Evolutionary conservation across 768 basidiomycete species (phyloP).

Genomic region (Goffeauzyma gilvescens): DNA sequence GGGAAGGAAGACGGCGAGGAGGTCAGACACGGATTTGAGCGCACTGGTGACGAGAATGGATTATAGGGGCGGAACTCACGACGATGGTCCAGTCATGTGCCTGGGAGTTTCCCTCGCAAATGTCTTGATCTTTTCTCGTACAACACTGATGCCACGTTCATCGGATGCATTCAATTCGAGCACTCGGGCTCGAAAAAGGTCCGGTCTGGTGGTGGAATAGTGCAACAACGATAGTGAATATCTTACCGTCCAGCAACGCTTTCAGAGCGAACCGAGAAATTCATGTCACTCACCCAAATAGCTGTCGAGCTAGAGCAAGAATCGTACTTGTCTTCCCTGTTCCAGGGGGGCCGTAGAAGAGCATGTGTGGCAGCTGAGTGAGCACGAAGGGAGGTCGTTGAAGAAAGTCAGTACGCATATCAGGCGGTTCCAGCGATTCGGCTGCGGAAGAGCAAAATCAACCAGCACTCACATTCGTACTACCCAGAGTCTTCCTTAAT

Average conservation of each 20-base stretch:
- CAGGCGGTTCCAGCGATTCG: neutral
- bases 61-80: constrained; percentile 18
- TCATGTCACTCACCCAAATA: constrained; percentile 78
- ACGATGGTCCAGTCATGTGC: constrained; percentile 20
- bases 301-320: constrained; percentile 73
- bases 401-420: neutral
- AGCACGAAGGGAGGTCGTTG: neutral
- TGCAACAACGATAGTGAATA: too few species aligned
- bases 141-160: constrained; percentile 89
- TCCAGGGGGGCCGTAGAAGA: constrained; percentile 97
- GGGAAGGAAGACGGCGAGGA: constrained; percentile 37
- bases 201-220: constrained; percentile 43
- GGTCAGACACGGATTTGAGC: too few species aligned
- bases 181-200: constrained; percentile 79
- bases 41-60: neutral
- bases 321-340: constrained; percentile 97
- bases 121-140: constrained; percentile 94
- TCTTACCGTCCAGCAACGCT: neutral
- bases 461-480: constrained; percentile 53
- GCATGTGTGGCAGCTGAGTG: constrained; percentile 85
- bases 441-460: neutral
- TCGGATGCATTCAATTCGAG: constrained; percentile 97
- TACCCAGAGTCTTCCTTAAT: constrained; percentile 69
- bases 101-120: constrained; percentile 47
- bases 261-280: too few species aligned